A percentile compares a stretch with the other conserved stretches of the same genome.
phyloP scores from a whole-genome alignment of 176 grass and related monocot species.

The Zoysia pacifica region DNA sequence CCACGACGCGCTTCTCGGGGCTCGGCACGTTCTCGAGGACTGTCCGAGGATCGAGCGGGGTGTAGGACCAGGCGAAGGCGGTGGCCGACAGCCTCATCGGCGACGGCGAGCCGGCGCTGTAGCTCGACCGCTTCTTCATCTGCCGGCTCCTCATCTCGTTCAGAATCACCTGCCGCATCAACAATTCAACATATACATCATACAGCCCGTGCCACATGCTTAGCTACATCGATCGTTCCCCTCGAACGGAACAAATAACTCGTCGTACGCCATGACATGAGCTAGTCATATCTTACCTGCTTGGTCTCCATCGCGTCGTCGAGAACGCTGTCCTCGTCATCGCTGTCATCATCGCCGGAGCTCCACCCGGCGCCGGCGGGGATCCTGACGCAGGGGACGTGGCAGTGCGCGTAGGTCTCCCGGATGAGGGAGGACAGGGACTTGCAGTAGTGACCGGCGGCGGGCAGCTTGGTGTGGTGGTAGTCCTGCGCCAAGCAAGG shows the following conservation, averaged over 20 bases:
- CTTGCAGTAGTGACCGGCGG: conserved; percentile 50
- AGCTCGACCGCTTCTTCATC: conserved; percentile 52
- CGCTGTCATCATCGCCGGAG: conserved; percentile 60
- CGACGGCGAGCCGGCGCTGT: conserved; percentile 38
- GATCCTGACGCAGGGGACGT: conserved; percentile 65
- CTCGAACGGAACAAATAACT: conserved; percentile 7
- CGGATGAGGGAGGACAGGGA: conserved; percentile 65
- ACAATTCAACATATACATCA: not conserved
- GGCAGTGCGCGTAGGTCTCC: conserved; percentile 66
- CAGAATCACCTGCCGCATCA: conserved; percentile 55
- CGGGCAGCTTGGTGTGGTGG: conserved; percentile 41
- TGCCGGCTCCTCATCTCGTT: conserved; percentile 78
- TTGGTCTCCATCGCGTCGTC: conserved; percentile 55
- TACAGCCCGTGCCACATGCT: not conserved
- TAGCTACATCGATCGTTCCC: not conserved
- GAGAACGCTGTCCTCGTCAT: conserved; percentile 24
- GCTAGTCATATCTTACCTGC: conserved; percentile 17
- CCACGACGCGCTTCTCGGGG: conserved; percentile 12
- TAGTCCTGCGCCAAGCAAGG: conserved; percentile 56
- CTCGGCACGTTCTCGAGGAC: conserved; percentile 36
- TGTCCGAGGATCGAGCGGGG: conserved; percentile 37
- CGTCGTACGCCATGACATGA: not conserved
- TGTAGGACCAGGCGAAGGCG: conserved; percentile 53
- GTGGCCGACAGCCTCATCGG: conserved; percentile 14
- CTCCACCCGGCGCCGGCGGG: conserved; percentile 53